These are phyloP conservation scores for Candida pini DNA, from an alignment of 805 yeast species.

Conservation along the genomic window DNA sequence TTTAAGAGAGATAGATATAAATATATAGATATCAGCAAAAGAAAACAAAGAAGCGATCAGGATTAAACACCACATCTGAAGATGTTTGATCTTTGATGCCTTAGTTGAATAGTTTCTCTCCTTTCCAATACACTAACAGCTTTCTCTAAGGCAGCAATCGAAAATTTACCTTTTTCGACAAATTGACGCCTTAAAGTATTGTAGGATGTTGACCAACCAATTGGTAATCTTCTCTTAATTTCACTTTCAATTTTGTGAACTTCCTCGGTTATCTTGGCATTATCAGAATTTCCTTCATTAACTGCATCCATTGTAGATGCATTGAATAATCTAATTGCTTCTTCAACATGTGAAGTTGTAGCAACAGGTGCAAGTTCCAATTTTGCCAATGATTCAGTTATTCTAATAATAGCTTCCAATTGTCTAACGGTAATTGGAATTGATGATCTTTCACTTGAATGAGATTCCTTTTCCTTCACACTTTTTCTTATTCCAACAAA, in stretches of 20 bases:
- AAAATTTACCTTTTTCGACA: slow-evolving; percentile 52
- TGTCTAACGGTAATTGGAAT: slow-evolving; percentile 98
- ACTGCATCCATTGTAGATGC: slow-evolving; percentile 97
- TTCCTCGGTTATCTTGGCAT: slow-evolving; percentile 57
- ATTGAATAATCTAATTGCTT: slow-evolving; percentile 87
- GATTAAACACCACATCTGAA: slow-evolving; percentile 61
- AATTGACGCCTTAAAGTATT: slow-evolving; percentile 79
- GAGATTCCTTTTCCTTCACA: slow-evolving; percentile 73
- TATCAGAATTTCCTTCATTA: slow-evolving; percentile 45
- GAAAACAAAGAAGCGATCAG: not conserved
- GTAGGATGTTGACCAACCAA: slow-evolving; percentile 94
- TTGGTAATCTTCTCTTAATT: slow-evolving; percentile 83
- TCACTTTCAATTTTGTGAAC: slow-evolving; percentile 78
- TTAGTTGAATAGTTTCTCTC: slow-evolving; percentile 78
- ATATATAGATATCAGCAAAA: not conserved
- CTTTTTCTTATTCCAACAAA: slow-evolving; percentile 86
- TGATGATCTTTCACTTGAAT: slow-evolving; percentile 82
- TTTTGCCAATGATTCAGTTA: slow-evolving; percentile 90
- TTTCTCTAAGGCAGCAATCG: slow-evolving; percentile 71
- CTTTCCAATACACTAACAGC: slow-evolving; percentile 79
- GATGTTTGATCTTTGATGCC: slow-evolving; percentile 81
- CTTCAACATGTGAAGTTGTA: slow-evolving; percentile 84
- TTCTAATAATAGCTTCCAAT: slow-evolving; percentile 94
- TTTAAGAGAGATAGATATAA: not conserved
- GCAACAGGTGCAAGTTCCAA: slow-evolving; percentile 79